Evolutionary conservation across 768 basidiomycete genomes (phyloP).

Genomic region (Suillus plorans): DNA sequence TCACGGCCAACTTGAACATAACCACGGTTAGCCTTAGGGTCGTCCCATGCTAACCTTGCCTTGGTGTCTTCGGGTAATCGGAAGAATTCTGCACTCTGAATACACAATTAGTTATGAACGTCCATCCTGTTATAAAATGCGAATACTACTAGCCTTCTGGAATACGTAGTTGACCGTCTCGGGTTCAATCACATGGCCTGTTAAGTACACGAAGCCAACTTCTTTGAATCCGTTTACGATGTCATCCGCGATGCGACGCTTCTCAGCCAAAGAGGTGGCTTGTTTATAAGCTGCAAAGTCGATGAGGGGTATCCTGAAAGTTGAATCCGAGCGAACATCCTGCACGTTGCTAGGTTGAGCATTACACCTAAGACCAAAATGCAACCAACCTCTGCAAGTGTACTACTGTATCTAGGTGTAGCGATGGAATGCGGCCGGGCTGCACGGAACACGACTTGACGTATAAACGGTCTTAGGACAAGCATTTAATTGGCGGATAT

Average conservation of each 20-base stretch:
- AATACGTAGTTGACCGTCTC: constrained; percentile 61
- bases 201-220: constrained; percentile 79
- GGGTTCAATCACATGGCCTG: constrained; percentile 66
- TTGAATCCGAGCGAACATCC: constrained; percentile 36
- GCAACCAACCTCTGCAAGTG: constrained; percentile 25
- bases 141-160: constrained; percentile 47
- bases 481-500: neutral
- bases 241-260: constrained; percentile 59
- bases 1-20: constrained; percentile 83
- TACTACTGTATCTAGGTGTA: constrained; percentile 10
- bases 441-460: neutral
- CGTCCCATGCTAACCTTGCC: constrained; percentile 68
- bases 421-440: neutral
- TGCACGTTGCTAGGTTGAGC: constrained; percentile 15
- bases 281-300: constrained; percentile 70
- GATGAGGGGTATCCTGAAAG: constrained; percentile 72
- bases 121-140: neutral
- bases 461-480: neutral
- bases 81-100: constrained; percentile 78
- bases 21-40: constrained; percentile 82
- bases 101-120: neutral
- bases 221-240: constrained; percentile 78
- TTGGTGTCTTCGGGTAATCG: constrained; percentile 59
- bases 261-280: constrained; percentile 51
- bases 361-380: neutral